These are phyloP conservation scores for Achaetomiella virescens DNA, from an alignment of 495 filamentous ascomycete species.

Conservation along the genomic window DNA sequence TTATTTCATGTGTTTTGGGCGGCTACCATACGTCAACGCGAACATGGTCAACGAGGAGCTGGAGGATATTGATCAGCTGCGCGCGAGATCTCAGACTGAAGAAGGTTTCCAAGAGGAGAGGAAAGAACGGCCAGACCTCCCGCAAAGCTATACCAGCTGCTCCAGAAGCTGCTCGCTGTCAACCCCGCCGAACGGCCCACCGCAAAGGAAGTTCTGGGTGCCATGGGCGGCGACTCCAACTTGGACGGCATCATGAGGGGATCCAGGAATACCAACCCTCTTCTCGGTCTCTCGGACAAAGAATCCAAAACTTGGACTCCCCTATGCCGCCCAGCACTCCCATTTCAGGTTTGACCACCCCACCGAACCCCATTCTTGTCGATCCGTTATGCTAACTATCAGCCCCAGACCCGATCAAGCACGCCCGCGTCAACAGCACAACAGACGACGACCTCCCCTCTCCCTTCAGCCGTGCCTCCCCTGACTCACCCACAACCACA, in stretches of 20 bases:
- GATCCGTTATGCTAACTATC: not conserved
- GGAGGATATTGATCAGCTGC: constrained; percentile 84
- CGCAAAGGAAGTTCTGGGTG: constrained; percentile 79
- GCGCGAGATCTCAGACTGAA: constrained; percentile 84
- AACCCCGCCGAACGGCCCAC: constrained; percentile 72
- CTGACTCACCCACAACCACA: constrained; percentile 24
- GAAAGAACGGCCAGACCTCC: constrained; percentile 70
- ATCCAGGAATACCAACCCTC: constrained; percentile 28
- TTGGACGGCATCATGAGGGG: constrained; percentile 32
- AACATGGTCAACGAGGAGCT: constrained; percentile 83
- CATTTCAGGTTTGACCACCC: constrained; percentile 31
- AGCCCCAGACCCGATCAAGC: constrained; percentile 34
- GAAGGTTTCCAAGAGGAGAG: constrained; percentile 75
- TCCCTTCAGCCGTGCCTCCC: constrained; percentile 21
- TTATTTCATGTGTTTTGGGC: constrained; percentile 96
- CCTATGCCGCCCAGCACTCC: constrained; percentile 42
- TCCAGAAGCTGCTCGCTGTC: constrained; percentile 73
- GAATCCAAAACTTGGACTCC: constrained; percentile 54
- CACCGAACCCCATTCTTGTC: not conserved
- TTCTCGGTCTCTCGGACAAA: constrained; percentile 39
- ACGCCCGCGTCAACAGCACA: constrained; percentile 28
- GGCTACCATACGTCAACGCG: constrained; percentile 77
- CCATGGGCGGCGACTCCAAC: constrained; percentile 62
- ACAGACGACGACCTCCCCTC: constrained; percentile 28
- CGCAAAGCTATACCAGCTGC: constrained; percentile 79